Conservation (phyloP, 768 basidiomycete species). For the Phylloporus rhodoxanthus region DNA sequence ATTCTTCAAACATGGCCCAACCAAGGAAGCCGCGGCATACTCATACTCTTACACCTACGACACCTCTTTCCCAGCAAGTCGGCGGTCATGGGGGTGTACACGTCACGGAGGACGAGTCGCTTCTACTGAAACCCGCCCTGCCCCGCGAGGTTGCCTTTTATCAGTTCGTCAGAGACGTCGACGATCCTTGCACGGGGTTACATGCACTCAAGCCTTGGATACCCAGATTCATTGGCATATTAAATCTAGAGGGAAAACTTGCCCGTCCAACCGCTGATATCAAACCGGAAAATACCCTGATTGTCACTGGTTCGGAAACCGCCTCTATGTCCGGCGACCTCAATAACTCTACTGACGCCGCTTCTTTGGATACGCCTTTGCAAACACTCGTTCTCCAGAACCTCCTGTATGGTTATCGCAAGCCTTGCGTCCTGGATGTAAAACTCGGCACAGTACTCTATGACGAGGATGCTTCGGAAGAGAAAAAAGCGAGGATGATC, state of each 20-base stretch:
- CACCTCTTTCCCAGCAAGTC: constrained; percentile 56
- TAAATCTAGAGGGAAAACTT: constrained; percentile 58
- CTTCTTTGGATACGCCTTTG: constrained; percentile 9
- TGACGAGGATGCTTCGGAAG: constrained; percentile 56
- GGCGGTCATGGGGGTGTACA: constrained; percentile 78
- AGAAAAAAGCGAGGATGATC: constrained; percentile 77
- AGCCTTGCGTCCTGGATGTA: constrained; percentile 85
- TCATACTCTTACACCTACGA: constrained; percentile 18
- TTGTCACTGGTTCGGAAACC: constrained; percentile 39
- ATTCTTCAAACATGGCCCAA: constrained; percentile 1
- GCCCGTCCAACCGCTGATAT: constrained; percentile 10
- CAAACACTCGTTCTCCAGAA: constrained; percentile 87
- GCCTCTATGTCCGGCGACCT: constrained; percentile 22
- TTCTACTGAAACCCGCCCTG: constrained; percentile 76
- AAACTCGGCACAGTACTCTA: constrained; percentile 92
- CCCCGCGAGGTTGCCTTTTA: constrained; percentile 70
- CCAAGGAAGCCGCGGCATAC: constrained; percentile 7
- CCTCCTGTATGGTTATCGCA: constrained; percentile 60
- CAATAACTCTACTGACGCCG: not conserved
- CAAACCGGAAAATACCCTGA: constrained; percentile 10
- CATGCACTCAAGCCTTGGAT: constrained; percentile 48
- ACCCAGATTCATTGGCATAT: constrained; percentile 74
- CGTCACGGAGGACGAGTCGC: constrained; percentile 62
- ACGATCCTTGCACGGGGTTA: constrained; percentile 20
- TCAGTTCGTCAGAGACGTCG: constrained; percentile 37